Evolutionary conservation across 2,329 filamentous ascomycete genomes (phyloP).

Genomic region (Trichoderma hamatum): DNA sequence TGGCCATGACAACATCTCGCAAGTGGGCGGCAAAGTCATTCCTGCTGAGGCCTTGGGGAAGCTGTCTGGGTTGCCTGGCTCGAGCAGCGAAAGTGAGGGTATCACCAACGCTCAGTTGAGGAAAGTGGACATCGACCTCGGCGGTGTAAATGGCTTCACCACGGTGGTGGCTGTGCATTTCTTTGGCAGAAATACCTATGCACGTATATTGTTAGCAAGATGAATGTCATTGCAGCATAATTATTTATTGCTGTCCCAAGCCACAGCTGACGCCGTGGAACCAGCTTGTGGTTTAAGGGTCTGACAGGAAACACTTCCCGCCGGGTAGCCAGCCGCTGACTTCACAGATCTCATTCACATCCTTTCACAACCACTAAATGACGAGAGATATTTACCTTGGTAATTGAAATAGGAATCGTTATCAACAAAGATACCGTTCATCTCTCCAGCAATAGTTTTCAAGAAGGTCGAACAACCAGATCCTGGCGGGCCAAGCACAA

Average conservation of each 20-base stretch:
- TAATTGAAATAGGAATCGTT: slow-evolving; percentile 77
- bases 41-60: slow-evolving; percentile 61
- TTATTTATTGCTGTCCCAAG: neutral
- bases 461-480: slow-evolving; percentile 83
- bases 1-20: slow-evolving; percentile 73
- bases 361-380: neutral
- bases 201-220: slow-evolving; percentile 21
- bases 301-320: neutral
- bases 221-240: neutral
- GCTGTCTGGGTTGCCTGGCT: slow-evolving; percentile 65
- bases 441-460: slow-evolving; percentile 82
- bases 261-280: slow-evolving; percentile 2
- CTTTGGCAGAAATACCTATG: slow-evolving; percentile 64
- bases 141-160: slow-evolving; percentile 88
- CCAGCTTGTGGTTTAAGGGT: neutral
- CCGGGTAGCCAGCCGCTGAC: neutral
- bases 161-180: slow-evolving; percentile 77
- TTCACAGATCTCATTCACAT: neutral
- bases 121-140: slow-evolving; percentile 82
- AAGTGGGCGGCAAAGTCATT: slow-evolving; percentile 63
- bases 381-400: slow-evolving; percentile 56
- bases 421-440: slow-evolving; percentile 76
- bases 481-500: slow-evolving; percentile 72
- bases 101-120: slow-evolving; percentile 74
- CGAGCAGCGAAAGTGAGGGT: slow-evolving; percentile 77